These are phyloP conservation scores for Venturia nashicola DNA, from an alignment of 2,329 filamentous ascomycete species.

Conservation along the genomic window DNA sequence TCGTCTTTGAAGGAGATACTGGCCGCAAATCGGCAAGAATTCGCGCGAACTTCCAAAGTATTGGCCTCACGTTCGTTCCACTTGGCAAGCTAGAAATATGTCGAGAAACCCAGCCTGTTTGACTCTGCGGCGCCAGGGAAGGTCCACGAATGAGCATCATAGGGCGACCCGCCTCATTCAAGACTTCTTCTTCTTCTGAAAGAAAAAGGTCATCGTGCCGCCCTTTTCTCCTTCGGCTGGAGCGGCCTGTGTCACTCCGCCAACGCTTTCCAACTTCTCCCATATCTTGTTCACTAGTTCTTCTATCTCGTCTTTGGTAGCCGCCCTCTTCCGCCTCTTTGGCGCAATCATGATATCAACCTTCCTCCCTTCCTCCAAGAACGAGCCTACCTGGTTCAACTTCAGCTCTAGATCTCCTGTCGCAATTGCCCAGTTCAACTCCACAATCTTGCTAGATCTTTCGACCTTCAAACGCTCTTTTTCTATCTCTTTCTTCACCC, in stretches of 20 bases:
- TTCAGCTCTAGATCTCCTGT: slow-evolving; percentile 7
- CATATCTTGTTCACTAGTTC: background rate
- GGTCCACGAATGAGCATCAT: background rate
- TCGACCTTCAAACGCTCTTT: background rate
- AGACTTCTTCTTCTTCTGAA: background rate
- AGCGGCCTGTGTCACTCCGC: background rate
- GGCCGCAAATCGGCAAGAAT: background rate
- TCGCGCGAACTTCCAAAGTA: background rate
- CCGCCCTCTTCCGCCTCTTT: slow-evolving; percentile 1
- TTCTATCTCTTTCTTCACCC: background rate
- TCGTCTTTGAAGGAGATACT: background rate
- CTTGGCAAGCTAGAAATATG: background rate
- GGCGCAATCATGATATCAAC: slow-evolving; percentile 5
- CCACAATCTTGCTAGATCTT: slow-evolving; percentile 1
- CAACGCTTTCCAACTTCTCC: background rate
- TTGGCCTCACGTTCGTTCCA: background rate
- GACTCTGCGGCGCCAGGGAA: background rate
- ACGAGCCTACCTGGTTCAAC: background rate
- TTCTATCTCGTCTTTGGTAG: slow-evolving; percentile 1
- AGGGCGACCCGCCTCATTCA: background rate
- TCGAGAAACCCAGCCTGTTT: background rate
- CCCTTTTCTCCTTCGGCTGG: background rate
- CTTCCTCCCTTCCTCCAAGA: slow-evolving; percentile 10
- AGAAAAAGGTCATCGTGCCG: background rate
- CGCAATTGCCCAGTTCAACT: slow-evolving; percentile 8